A percentile compares a stretch with the other conserved stretches of the same genome.
Evolutionary conservation across 495 filamentous ascomycete genomes (phyloP).

Genomic region (Aspergillus affinis): DNA sequence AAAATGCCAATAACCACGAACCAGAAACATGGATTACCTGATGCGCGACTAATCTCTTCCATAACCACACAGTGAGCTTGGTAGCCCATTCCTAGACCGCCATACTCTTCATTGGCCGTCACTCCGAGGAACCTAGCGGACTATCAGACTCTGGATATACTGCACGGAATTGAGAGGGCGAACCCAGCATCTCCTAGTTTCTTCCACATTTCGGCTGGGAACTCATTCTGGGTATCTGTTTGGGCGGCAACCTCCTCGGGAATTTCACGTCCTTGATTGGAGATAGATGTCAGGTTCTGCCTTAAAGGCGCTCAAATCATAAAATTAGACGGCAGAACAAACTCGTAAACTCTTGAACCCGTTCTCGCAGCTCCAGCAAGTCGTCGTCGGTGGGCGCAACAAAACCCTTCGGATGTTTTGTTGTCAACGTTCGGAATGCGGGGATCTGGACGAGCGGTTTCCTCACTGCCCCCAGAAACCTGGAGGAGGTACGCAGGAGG

Average conservation of each 20-base stretch:
- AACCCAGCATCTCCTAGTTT: constrained; percentile 86
- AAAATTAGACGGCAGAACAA: constrained; percentile 3
- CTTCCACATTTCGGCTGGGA: constrained; percentile 88
- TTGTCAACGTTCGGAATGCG: constrained; percentile 46
- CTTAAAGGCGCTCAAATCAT: not conserved
- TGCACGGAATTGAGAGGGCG: not conserved
- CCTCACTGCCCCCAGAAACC: constrained; percentile 23
- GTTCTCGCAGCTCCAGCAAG: constrained; percentile 79
- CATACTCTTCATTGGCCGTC: constrained; percentile 91
- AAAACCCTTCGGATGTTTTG: constrained; percentile 87
- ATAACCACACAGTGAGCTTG: constrained; percentile 96
- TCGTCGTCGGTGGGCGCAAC: constrained; percentile 71
- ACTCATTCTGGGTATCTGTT: constrained; percentile 84
- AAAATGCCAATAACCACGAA: not conserved
- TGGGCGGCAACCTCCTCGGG: constrained; percentile 75
- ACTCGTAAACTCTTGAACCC: constrained; percentile 89
- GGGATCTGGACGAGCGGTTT: constrained; percentile 31
- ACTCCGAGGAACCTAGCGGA: constrained; percentile 73
- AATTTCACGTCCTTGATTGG: constrained; percentile 55
- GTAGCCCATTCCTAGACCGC: constrained; percentile 89
- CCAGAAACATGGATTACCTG: constrained; percentile 39
- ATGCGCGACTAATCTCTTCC: constrained; percentile 79
- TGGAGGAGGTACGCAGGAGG: constrained; percentile 34
- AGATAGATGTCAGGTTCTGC: not conserved
- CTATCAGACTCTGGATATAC: constrained; percentile 10